Percentiles rank a stretch among this genome's conserved stretches.
phyloP scores from a whole-genome alignment of 2,329 filamentous ascomycete genomes.

The Xylaria hypoxylon region DNA sequence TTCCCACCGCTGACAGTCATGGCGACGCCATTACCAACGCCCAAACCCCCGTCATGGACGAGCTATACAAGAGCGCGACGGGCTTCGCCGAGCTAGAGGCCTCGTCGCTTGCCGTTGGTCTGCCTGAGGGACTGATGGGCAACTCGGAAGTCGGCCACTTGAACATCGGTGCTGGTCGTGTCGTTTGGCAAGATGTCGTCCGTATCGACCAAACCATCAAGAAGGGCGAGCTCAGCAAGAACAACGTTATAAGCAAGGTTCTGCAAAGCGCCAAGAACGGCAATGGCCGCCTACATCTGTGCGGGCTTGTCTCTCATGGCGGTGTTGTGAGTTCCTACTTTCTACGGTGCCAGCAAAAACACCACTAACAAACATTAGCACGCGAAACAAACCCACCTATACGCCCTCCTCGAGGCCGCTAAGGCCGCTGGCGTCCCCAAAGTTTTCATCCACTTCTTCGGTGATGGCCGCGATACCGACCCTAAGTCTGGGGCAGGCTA shows the following conservation, averaged over 20 bases:
- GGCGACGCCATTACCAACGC: constrained; percentile 96
- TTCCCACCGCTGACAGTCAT: constrained; percentile 83
- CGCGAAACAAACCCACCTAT: constrained; percentile 93
- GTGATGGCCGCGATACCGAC: constrained; percentile 96
- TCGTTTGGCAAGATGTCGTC: constrained; percentile 98
- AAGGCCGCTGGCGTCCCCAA: constrained; percentile 89
- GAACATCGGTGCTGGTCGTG: constrained; percentile 97
- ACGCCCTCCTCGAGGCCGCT: constrained; percentile 86
- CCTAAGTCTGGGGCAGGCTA: constrained; percentile 92
- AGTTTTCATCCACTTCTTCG: constrained; percentile 99
- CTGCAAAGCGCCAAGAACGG: constrained; percentile 85
- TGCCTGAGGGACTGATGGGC: constrained; percentile 97
- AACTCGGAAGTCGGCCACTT: constrained; percentile 98
- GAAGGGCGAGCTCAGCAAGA: constrained; percentile 81
- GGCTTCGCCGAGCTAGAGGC: constrained; percentile 95
- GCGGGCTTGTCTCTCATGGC: constrained; percentile 92
- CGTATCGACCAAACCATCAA: constrained; percentile 95
- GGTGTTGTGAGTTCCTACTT: constrained; percentile 73
- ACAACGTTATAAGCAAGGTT: constrained; percentile 79
- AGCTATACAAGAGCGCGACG: constrained; percentile 82
- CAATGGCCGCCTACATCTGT: constrained; percentile 91
- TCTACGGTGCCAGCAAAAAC: neutral
- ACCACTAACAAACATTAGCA: constrained; percentile 64
- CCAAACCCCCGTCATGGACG: constrained; percentile 94
- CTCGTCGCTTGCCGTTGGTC: constrained; percentile 92